Conservation (phyloP, 2,329 filamentous ascomycete genomes). For the Malbranchea cinnamomea region DNA sequence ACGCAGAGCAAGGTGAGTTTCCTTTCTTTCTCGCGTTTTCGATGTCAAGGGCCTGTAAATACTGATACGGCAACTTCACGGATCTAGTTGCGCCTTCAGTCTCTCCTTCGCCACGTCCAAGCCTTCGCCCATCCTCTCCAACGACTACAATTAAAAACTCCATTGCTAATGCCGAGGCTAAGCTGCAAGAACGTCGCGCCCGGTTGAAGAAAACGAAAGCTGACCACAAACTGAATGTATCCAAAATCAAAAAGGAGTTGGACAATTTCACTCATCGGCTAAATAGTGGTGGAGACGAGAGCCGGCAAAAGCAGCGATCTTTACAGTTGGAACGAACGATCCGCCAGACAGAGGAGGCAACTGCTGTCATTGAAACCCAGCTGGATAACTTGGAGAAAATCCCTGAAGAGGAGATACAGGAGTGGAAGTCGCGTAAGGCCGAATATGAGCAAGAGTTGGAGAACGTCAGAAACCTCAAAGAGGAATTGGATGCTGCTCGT, state of each 20-base stretch:
- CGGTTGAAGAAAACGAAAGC: slow-evolving; percentile 45
- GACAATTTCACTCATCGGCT: slow-evolving; percentile 43
- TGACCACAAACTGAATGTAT: slow-evolving; percentile 44
- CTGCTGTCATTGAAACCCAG: slow-evolving; percentile 38
- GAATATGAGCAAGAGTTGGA: slow-evolving; percentile 41
- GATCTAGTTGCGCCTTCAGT: slow-evolving; percentile 20
- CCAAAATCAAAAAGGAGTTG: slow-evolving; percentile 46
- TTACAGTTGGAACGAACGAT: slow-evolving; percentile 48
- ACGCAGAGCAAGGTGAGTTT: slow-evolving; percentile 41
- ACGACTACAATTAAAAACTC: slow-evolving; percentile 51
- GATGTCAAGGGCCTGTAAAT: slow-evolving; percentile 5
- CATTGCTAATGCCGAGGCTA: slow-evolving; percentile 45
- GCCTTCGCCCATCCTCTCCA: slow-evolving; percentile 47
- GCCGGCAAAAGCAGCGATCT: slow-evolving; percentile 46
- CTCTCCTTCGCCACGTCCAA: slow-evolving; percentile 38
- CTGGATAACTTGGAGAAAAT: slow-evolving; percentile 41
- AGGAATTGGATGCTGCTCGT: slow-evolving; percentile 36
- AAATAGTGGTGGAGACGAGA: slow-evolving; percentile 45
- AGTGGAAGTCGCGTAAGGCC: slow-evolving; percentile 38
- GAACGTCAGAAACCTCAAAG: slow-evolving; percentile 34
- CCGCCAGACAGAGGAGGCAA: slow-evolving; percentile 47
- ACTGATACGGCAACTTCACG: slow-evolving; percentile 10
- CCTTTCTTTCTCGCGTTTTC: slow-evolving; percentile 2
- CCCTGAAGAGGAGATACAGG: slow-evolving; percentile 40
- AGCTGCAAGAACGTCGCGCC: slow-evolving; percentile 43